phyloP scores from a whole-genome alignment of 2,329 filamentous ascomycete genomes.

The Esteya vermicola region DNA sequence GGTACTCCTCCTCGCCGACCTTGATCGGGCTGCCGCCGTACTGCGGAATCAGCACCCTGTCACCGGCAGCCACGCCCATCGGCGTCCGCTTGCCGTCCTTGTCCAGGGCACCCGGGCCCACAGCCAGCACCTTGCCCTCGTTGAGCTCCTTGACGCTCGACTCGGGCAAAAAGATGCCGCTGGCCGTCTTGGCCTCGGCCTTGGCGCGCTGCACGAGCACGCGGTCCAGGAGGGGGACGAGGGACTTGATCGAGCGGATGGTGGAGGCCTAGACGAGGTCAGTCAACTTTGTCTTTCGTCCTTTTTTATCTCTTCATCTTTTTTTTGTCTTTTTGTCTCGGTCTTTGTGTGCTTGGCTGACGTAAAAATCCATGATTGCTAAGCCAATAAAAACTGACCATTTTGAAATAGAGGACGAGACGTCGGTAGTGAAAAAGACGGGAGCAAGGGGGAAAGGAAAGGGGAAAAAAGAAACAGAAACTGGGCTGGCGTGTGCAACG shows the following conservation, averaged over 20 bases:
- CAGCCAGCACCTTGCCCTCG: constrained; percentile 90
- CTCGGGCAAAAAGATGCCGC: constrained; percentile 96
- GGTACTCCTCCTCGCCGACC: constrained; percentile 93
- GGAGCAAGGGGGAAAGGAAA: not conserved
- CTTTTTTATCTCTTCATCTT: not conserved
- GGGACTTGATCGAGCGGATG: constrained; percentile 88
- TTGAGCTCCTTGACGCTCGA: constrained; percentile 95
- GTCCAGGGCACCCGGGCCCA: constrained; percentile 78
- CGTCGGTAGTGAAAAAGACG: not conserved
- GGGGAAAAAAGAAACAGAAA: not conserved
- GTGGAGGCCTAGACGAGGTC: constrained; percentile 41
- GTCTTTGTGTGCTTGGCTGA: no score
- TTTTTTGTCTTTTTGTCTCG: no score
- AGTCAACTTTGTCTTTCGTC: not conserved
- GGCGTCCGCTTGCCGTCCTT: constrained; percentile 78
- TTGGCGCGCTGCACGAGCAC: constrained; percentile 97
- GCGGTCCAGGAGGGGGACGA: constrained; percentile 92
- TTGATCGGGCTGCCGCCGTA: constrained; percentile 92
- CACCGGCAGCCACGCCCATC: constrained; percentile 70
- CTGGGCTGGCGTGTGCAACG: no score
- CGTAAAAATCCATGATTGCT: no score
- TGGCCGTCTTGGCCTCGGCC: constrained; percentile 89
- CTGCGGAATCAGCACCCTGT: constrained; percentile 94
- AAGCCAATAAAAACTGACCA: constrained; percentile 11
- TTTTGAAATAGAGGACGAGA: constrained; percentile 8